Evolutionary conservation across 257 asterid genomes (phyloP).

Genomic region (Galeopsis tetrahit): DNA sequence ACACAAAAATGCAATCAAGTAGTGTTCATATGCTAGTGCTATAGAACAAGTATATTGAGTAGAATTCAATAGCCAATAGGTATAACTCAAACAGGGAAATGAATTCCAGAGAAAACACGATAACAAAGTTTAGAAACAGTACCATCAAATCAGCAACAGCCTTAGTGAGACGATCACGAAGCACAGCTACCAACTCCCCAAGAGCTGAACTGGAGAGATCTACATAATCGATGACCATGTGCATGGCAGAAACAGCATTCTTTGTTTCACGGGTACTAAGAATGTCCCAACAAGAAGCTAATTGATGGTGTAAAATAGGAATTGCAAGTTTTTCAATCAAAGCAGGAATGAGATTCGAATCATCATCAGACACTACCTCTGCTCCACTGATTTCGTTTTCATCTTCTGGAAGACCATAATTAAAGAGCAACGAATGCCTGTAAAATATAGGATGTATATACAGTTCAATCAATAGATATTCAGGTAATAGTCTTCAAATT

Average conservation of each 20-base stretch:
- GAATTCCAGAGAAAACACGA: neutral
- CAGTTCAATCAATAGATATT: neutral
- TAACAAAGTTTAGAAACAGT: slow-evolving; percentile 27
- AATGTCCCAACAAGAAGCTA: slow-evolving; percentile 84
- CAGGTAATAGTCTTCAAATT: slow-evolving; percentile 12
- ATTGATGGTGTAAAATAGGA: slow-evolving; percentile 82
- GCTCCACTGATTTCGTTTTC: slow-evolving; percentile 46
- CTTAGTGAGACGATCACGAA: slow-evolving; percentile 79
- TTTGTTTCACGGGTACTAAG: slow-evolving; percentile 82
- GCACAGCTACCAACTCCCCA: slow-evolving; percentile 64
- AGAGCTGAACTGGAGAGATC: slow-evolving; percentile 67
- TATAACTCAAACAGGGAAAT: slow-evolving; percentile 11
- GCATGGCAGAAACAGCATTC: slow-evolving; percentile 77
- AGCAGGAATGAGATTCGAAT: slow-evolving; percentile 81
- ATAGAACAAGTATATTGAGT: neutral
- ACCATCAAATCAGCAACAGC: slow-evolving; percentile 84
- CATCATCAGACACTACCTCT: slow-evolving; percentile 69
- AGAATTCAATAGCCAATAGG: neutral
- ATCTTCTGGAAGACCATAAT: slow-evolving; percentile 72
- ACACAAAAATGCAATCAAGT: slow-evolving; percentile 15
- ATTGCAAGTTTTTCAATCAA: slow-evolving; percentile 87
- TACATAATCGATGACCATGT: slow-evolving; percentile 70
- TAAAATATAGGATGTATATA: slow-evolving; percentile 22
- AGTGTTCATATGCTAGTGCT: neutral
- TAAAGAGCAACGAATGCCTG: slow-evolving; percentile 85